Percentiles rank a stretch among this genome's conserved stretches.
phyloP scores from a whole-genome alignment of 2,329 filamentous ascomycete species.

The Talaromyces sp. region DNA sequence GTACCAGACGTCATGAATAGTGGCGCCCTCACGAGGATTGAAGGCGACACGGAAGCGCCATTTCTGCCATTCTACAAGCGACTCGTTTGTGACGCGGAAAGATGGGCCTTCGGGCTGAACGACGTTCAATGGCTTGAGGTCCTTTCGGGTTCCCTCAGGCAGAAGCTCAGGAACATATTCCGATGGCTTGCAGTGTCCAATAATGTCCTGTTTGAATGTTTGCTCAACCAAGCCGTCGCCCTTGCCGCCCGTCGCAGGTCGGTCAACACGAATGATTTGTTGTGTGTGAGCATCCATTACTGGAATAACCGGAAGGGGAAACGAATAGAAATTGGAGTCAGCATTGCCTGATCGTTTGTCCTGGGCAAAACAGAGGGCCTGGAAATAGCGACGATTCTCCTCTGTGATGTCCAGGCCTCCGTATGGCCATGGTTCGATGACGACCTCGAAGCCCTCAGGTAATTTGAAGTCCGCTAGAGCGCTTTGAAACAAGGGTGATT shows the following conservation, averaged over 20 bases:
- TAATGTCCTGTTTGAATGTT: slow-evolving; percentile 49
- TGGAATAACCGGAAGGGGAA: slow-evolving; percentile 53
- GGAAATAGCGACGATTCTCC: slow-evolving; percentile 55
- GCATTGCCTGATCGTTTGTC: slow-evolving; percentile 45
- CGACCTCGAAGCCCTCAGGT: slow-evolving; percentile 59
- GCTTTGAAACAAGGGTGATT: slow-evolving; percentile 56
- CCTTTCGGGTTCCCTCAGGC: slow-evolving; percentile 46
- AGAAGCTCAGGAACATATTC: slow-evolving; percentile 59
- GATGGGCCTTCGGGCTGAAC: slow-evolving; percentile 70
- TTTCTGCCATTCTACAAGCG: slow-evolving; percentile 62
- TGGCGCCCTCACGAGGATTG: slow-evolving; percentile 65
- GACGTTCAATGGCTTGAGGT: slow-evolving; percentile 71
- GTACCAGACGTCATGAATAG: slow-evolving; percentile 70
- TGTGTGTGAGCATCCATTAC: slow-evolving; percentile 63
- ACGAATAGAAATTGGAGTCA: slow-evolving; percentile 66
- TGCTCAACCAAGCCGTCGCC: slow-evolving; percentile 52
- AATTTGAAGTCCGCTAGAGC: slow-evolving; percentile 56
- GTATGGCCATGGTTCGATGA: slow-evolving; percentile 61
- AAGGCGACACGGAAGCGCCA: slow-evolving; percentile 68
- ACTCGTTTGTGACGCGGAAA: slow-evolving; percentile 53
- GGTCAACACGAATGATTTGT: slow-evolving; percentile 60
- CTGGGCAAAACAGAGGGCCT: slow-evolving; percentile 56
- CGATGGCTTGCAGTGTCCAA: slow-evolving; percentile 55
- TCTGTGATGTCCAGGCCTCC: slow-evolving; percentile 55
- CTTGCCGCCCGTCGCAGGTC: slow-evolving; percentile 56